Evolutionary conservation across 345 rosid genomes (phyloP).

Genomic region (Bruguiera gymnorhiza): DNA sequence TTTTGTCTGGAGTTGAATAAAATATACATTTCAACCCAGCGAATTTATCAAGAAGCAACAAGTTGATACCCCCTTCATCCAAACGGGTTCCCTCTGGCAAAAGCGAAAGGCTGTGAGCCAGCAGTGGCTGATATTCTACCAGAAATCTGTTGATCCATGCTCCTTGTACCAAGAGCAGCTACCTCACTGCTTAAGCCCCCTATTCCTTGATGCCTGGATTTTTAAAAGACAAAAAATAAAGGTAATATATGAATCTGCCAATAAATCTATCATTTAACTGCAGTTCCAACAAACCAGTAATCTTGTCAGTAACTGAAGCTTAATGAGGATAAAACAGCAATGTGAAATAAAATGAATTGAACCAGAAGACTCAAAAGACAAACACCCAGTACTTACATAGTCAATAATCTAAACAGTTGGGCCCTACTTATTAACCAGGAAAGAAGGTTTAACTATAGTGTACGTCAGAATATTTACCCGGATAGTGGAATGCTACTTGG

Average conservation of each 20-base stretch:
- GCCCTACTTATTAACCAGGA: too few relatives aligned
- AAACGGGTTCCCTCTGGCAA: slow-evolving; percentile 70
- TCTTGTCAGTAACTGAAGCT: neutral
- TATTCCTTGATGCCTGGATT: slow-evolving; percentile 37
- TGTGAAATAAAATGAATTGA: neutral
- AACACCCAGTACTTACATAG: too few relatives aligned
- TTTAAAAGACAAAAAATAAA: slow-evolving; percentile 1
- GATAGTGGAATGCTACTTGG: slow-evolving; percentile 44
- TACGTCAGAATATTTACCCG: slow-evolving; percentile 40
- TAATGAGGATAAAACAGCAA: neutral
- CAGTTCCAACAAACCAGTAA: neutral
- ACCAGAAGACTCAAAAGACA: too few relatives aligned
- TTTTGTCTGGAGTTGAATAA: slow-evolving; percentile 18
- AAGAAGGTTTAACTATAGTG: neutral
- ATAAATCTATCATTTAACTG: neutral
- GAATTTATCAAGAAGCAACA: slow-evolving; percentile 31
- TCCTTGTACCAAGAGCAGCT: slow-evolving; percentile 32
- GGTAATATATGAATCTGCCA: neutral
- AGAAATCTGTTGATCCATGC: slow-evolving; percentile 41
- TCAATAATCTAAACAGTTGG: too few relatives aligned
- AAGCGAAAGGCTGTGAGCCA: slow-evolving; percentile 39
- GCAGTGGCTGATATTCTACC: slow-evolving; percentile 45
- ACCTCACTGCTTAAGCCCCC: slow-evolving; percentile 39
- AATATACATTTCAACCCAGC: slow-evolving; percentile 19
- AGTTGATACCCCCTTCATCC: slow-evolving; percentile 48